phyloP scores from a whole-genome alignment of 2,329 filamentous ascomycete genomes.

The Penicillium sp. region DNA sequence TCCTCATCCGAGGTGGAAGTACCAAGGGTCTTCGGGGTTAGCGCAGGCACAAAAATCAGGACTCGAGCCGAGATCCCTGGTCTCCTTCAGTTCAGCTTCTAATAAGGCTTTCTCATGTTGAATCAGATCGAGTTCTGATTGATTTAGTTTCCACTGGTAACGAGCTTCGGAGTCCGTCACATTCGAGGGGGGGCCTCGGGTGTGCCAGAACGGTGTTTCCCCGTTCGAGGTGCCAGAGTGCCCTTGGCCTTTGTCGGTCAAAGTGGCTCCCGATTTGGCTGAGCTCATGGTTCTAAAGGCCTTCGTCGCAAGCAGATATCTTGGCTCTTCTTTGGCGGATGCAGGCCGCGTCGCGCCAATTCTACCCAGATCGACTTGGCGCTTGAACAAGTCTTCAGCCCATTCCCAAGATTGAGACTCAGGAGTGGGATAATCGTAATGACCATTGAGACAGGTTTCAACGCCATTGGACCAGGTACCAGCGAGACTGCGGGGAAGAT shows the following conservation, averaged over 20 bases:
- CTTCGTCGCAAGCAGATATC: too few relatives aligned
- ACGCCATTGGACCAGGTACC: conserved; percentile 31
- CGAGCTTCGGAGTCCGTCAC: not conserved
- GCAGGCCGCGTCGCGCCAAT: not conserved
- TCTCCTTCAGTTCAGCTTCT: not conserved
- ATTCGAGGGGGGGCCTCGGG: not conserved
- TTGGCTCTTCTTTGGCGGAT: not conserved
- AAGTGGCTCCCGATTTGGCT: not conserved
- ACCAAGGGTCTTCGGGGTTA: too few relatives aligned
- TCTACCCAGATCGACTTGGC: not conserved
- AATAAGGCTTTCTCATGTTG: not conserved
- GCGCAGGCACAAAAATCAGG: too few relatives aligned
- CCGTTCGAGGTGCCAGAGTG: too few relatives aligned
- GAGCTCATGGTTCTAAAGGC: not conserved
- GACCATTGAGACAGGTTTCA: not conserved
- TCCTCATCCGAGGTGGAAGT: too few relatives aligned
- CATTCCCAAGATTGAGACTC: conserved; percentile 19
- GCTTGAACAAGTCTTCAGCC: conserved; percentile 5
- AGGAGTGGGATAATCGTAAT: not conserved
- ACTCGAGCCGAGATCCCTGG: not conserved
- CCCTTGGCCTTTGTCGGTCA: not conserved
- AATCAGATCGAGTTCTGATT: not conserved
- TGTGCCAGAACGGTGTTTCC: not conserved
- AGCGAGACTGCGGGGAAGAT: conserved; percentile 28
- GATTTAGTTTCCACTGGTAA: not conserved